Percentiles rank a stretch among this genome's conserved stretches.
Conservation (phyloP, 345 rosid genomes). For the Euphorbia peplus region DNA sequence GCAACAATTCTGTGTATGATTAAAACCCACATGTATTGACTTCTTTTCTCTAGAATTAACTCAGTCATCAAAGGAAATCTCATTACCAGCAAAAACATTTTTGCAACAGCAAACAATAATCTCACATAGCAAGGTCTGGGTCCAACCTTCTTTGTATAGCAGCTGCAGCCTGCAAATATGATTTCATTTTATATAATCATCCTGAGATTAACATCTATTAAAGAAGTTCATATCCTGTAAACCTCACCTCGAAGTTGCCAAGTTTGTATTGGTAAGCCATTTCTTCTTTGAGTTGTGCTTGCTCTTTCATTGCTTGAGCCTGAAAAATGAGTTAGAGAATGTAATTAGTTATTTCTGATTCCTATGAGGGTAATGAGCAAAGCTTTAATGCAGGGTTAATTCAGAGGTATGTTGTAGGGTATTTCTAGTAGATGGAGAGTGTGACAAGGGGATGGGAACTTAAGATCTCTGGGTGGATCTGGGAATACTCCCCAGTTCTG, state of each 20-base stretch:
- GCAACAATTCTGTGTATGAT: not conserved
- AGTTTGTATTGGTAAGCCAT: slow-evolving; percentile 92
- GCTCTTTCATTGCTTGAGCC: slow-evolving; percentile 99
- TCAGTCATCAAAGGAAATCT: not conserved
- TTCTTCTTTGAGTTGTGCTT: slow-evolving; percentile 85
- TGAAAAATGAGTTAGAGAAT: slow-evolving; percentile 13
- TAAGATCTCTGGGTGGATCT: too few species aligned
- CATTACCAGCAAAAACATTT: not conserved
- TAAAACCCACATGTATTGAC: not conserved
- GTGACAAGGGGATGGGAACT: too few species aligned
- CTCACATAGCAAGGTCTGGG: slow-evolving; percentile 65
- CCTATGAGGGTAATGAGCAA: too few species aligned
- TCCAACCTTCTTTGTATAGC: slow-evolving; percentile 75
- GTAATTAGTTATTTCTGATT: too few species aligned
- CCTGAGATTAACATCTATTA: not conserved
- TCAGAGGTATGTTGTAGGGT: too few species aligned
- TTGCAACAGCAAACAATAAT: not conserved
- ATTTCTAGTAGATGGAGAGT: too few species aligned
- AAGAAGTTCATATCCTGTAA: not conserved
- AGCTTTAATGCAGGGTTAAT: too few species aligned
- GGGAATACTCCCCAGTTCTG: too few species aligned
- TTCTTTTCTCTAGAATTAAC: not conserved
- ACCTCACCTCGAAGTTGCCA: slow-evolving; percentile 76
- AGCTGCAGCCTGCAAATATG: slow-evolving; percentile 53
- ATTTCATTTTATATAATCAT: not conserved